phyloP scores from a whole-genome alignment of 805 yeast species.

The Zygotorulaspora danielsina region DNA sequence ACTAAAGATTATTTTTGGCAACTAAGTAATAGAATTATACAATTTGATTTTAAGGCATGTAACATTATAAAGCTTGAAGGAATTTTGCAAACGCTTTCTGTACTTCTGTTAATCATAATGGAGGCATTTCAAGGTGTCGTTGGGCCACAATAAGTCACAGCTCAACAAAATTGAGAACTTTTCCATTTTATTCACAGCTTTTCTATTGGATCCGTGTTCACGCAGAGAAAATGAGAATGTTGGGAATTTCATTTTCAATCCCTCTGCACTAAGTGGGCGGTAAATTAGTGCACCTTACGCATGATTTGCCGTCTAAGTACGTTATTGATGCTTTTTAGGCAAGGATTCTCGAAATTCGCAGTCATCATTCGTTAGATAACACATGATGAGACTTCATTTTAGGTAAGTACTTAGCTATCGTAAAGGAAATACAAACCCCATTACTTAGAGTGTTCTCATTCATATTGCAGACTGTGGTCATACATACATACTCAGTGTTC shows the following conservation, averaged over 20 bases:
- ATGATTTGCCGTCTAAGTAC: slow-evolving; percentile 29
- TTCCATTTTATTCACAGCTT: slow-evolving; percentile 21
- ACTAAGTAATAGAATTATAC: no score
- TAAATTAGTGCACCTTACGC: slow-evolving; percentile 29
- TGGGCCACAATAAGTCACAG: slow-evolving; percentile 20
- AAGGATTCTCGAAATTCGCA: slow-evolving; percentile 30
- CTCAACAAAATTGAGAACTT: slow-evolving; percentile 28
- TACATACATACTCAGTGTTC: slow-evolving; percentile 41
- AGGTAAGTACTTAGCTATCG: slow-evolving; percentile 40
- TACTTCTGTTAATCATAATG: slow-evolving; percentile 19
- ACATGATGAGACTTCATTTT: slow-evolving; percentile 30
- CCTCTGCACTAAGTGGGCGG: slow-evolving; percentile 13
- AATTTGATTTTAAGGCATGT: background rate
- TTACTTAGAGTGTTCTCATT: slow-evolving; percentile 54
- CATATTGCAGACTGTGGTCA: slow-evolving; percentile 58
- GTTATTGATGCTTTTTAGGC: slow-evolving; percentile 28
- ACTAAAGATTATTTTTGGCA: slow-evolving; percentile 1
- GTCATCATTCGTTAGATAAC: slow-evolving; percentile 29
- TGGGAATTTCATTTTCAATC: background rate
- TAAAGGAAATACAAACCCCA: slow-evolving; percentile 49
- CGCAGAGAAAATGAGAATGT: no score
- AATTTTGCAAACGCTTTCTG: slow-evolving; percentile 28
- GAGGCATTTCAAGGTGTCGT: slow-evolving; percentile 13
- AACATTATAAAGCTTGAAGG: slow-evolving; percentile 3
- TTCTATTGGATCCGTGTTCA: slow-evolving; percentile 4